Conservation (phyloP, 2,329 filamentous ascomycete species). For the Neonectria coccinea region DNA sequence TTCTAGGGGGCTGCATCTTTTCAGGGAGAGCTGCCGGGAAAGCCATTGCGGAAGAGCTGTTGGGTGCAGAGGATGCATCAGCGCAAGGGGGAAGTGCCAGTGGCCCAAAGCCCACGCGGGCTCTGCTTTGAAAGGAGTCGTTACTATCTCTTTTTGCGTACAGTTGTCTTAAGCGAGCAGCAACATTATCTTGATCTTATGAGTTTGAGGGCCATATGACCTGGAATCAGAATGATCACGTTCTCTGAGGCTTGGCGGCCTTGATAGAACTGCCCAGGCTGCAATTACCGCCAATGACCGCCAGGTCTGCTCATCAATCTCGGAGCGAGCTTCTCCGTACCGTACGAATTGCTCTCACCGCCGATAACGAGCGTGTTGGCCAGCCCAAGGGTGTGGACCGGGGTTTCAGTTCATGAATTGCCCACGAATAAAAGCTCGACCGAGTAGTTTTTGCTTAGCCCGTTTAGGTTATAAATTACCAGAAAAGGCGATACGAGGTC, state of each 20-base stretch:
- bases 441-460: neutral
- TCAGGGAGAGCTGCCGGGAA: constrained; percentile 68
- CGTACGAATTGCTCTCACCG: too few relatives aligned
- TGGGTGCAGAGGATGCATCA: constrained; percentile 21
- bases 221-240: too few relatives aligned
- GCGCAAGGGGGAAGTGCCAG: neutral
- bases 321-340: too few relatives aligned
- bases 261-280: too few relatives aligned
- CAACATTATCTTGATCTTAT: neutral
- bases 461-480: neutral
- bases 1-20: constrained; percentile 72
- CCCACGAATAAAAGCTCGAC: constrained; percentile 13
- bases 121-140: neutral
- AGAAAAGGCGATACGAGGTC: neutral
- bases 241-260: too few relatives aligned
- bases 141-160: neutral
- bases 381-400: neutral
- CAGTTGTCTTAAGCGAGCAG: neutral
- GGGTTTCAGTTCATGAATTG: constrained; percentile 5
- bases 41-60: constrained; percentile 63
- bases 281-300: too few relatives aligned
- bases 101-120: neutral
- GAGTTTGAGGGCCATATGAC: too few relatives aligned
- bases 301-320: too few relatives aligned
- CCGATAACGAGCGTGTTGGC: neutral